Evolutionary conservation across 2,329 filamentous ascomycete species (phyloP).

Genomic region (Aspergillus jensenii): DNA sequence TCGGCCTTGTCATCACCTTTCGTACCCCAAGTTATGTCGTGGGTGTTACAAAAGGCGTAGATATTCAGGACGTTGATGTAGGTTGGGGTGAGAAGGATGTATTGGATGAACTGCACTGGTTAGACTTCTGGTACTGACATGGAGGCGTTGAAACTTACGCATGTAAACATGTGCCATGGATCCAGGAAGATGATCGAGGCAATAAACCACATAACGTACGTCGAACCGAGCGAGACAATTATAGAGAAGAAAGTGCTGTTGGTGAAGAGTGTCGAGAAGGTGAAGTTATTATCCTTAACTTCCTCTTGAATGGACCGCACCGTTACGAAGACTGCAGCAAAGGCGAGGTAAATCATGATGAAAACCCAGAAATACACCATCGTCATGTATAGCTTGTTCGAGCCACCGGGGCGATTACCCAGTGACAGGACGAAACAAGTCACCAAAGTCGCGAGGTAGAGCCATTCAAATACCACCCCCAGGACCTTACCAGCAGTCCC

Average conservation of each 20-base stretch:
- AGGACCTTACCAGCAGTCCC: constrained; percentile 76
- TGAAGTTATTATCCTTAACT: constrained; percentile 63
- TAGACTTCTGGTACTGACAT: neutral
- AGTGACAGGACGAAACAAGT: constrained; percentile 94
- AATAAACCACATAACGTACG: constrained; percentile 89
- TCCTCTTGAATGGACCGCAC: constrained; percentile 79
- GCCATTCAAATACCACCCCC: constrained; percentile 90
- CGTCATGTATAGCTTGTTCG: constrained; percentile 87
- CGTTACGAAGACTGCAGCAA: constrained; percentile 92
- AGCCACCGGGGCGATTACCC: constrained; percentile 92
- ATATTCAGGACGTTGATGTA: constrained; percentile 99
- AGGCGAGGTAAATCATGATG: constrained; percentile 94
- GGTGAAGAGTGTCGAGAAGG: constrained; percentile 70
- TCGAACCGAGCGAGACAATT: constrained; percentile 87
- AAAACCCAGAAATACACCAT: constrained; percentile 99
- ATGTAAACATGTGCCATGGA: constrained; percentile 99
- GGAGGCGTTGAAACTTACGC: constrained; percentile 37
- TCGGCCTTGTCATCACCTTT: constrained; percentile 97
- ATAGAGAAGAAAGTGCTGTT: constrained; percentile 91
- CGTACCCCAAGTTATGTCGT: constrained; percentile 97
- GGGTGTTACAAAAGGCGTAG: constrained; percentile 97
- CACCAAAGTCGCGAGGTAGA: constrained; percentile 87
- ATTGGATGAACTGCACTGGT: constrained; percentile 71
- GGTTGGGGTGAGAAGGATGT: constrained; percentile 89
- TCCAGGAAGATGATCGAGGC: constrained; percentile 94